phyloP scores from a whole-genome alignment of 192 early-diverging fungal species.

The Chytriomyces sp. region DNA sequence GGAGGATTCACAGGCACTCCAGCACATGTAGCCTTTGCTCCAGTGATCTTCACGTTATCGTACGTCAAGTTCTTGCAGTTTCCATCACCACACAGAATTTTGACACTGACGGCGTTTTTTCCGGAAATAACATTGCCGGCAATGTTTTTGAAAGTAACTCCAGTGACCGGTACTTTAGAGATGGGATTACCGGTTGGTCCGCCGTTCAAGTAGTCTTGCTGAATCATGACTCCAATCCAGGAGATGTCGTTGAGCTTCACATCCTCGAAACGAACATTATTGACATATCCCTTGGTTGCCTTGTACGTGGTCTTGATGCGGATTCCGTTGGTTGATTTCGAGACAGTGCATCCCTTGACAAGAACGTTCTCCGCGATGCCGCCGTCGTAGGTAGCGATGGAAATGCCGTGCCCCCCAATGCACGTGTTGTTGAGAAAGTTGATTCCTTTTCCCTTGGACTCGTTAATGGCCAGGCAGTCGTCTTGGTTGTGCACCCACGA shows the following conservation, averaged over 20 bases:
- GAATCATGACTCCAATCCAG: slow-evolving; percentile 48
- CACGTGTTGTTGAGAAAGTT: slow-evolving; percentile 50
- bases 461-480: too few species aligned
- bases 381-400: slow-evolving; percentile 36
- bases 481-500: slow-evolving; percentile 52
- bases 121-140: slow-evolving; percentile 3
- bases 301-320: slow-evolving; percentile 58
- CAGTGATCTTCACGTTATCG: not conserved
- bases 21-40: too few species aligned
- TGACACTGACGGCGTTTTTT: not conserved
- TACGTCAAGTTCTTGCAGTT: not conserved
- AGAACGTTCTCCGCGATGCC: slow-evolving; percentile 46
- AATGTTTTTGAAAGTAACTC: slow-evolving; percentile 33
- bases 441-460: not conserved
- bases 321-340: slow-evolving; percentile 35
- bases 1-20: too few species aligned
- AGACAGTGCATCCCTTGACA: slow-evolving; percentile 40
- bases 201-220: slow-evolving; percentile 56
- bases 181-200: slow-evolving; percentile 43
- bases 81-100: not conserved
- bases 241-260: slow-evolving; percentile 44
- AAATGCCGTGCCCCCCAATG: slow-evolving; percentile 45
- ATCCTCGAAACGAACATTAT: slow-evolving; percentile 52
- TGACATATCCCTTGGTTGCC: slow-evolving; percentile 46
- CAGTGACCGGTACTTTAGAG: slow-evolving; percentile 45